Evolutionary conservation across 228 moss, liverwort and hornwort genomes (phyloP), one percentile per base, ranked within the genome.

Genomic region (Sphagnum magellanicum): DNA sequence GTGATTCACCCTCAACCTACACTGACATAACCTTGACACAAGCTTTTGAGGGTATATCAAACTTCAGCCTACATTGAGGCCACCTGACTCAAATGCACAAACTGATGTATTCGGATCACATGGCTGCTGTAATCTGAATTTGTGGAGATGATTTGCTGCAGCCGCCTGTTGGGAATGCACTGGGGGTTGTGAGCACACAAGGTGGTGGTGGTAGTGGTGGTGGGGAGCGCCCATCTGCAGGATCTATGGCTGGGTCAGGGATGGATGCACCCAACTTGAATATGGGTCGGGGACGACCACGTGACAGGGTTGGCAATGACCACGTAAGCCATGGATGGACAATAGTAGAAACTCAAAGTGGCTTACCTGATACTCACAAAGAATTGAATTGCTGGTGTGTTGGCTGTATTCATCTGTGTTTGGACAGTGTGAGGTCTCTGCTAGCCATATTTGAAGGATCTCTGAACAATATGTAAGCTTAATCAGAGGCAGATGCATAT

Each of bases 281-380:
- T 58, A 87, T 92, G 76, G 95, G 92, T 68, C 83, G 86, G 73
- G 68, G 76, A 70, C 90, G 91, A 78, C 85, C 90, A 8, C 92
- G 92, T 69, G 92, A 95, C 75, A 89, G 95, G 83, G 87, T 86
- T 68, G 92, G 88, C 79, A 95, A 90, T 80, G 95, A 95, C 51
- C 95, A 95, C 77, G 95, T 94, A 84, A 84, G 70, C 16, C 4
- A 66, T 50, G 32, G 32, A 32, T 32, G 32, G 32, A 32, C 32
- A 32, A 32, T 32, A 32, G 32, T 32, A 32, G 32, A 32, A 32
- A 32, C 32, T 32, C 0, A 32, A 32, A 32, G 32, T 32, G 32
- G 32, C 3, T 32, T 32, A 32, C 32, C 32, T 32, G 32, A 32
- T 32, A 32, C 32, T 32, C 32, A 32, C 32, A 32, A 32, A 32